Base-by-base conservation (phyloP, 2,329 filamentous ascomycete species). In the Penicillium sp. region DNA sequence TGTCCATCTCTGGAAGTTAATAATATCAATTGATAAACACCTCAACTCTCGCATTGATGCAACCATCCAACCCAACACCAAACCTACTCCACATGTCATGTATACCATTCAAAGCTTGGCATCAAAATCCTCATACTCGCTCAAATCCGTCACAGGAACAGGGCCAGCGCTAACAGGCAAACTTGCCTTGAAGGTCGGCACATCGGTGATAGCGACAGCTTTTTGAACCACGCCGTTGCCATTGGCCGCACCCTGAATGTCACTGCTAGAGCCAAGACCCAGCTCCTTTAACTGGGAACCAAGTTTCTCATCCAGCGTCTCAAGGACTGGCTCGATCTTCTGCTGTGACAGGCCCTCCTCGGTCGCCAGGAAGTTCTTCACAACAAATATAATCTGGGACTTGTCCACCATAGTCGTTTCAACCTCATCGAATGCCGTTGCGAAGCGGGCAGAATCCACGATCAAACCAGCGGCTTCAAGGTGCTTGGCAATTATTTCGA, bases 71-170 rank as follows among this genome's bases (percentile, higher is more conserved):
- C 52, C 40, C 25, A 45, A 58, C 46, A 51, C 46, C 48, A 25
- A 17, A 50, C 17, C 35, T 11, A 28, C 22, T 10, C 40, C 41
- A 28, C 30, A 26, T 31, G 19, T 17, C 30, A 26, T 31, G 19
- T 17, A 33, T 40, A 28, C 19, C 11, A 4, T 43, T 81, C 72
- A 93, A 55, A 97, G 80, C 78, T 97, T 97, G 14, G 89, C 77
- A 60, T 90, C 90, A 57, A 87, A 79, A 57, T 97, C 93, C 71
- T 96, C 89, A 73, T 93, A 97, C 67, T 91, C 89, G 59, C 82
- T 88, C 53, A 97, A 73, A 62, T 94, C 88, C 68, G 83, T 87
- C 30, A 89, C 84, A 0, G 92, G 84, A 58, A 81, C 81, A 1
- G 91, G 85, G 0, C 90, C 93, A 22, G 83, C 80, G 60, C 87